phyloP scores from a whole-genome alignment of 2,329 filamentous ascomycete genomes.

The Aspergillus cejpii region DNA sequence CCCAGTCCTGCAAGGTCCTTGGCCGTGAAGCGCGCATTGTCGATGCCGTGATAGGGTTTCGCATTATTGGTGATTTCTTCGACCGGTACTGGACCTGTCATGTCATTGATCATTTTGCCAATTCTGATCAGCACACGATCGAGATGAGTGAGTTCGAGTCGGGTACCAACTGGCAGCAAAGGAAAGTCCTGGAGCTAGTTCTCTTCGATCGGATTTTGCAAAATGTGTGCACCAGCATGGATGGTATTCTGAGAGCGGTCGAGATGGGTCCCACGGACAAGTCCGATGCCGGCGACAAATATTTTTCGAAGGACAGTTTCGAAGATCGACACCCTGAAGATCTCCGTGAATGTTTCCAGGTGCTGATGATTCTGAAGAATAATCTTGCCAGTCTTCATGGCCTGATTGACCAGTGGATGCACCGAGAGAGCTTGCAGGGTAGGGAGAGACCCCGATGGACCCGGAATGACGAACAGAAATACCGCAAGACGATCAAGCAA shows the following conservation, averaged over 20 bases:
- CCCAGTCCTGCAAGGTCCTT: not conserved
- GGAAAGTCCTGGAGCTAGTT: constrained; percentile 26
- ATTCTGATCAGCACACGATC: not conserved
- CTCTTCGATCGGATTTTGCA: constrained; percentile 19
- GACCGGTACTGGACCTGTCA: constrained; percentile 32
- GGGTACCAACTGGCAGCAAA: constrained; percentile 18
- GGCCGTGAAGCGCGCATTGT: constrained; percentile 9
- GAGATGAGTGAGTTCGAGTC: not conserved
- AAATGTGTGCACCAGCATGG: constrained; percentile 8
- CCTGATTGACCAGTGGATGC: constrained; percentile 21
- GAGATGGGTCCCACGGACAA: not conserved
- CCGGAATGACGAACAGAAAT: constrained; percentile 27
- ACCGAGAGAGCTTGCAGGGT: constrained; percentile 22
- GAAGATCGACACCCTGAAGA: constrained; percentile 15
- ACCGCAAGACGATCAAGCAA: constrained; percentile 17
- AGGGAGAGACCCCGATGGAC: constrained; percentile 29
- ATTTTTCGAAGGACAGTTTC: constrained; percentile 8
- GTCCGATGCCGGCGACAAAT: constrained; percentile 2
- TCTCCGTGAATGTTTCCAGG: constrained; percentile 18
- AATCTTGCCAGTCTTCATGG: constrained; percentile 10
- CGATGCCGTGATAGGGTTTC: constrained; percentile 20
- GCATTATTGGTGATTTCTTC: constrained; percentile 29
- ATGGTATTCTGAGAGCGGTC: constrained; percentile 11
- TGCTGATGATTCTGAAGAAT: constrained; percentile 11
- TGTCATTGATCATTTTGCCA: constrained; percentile 16